Percentiles rank a stretch among this genome's conserved stretches.
Conservation (phyloP, 306 rosid species). For the Canavalia gladiata region DNA sequence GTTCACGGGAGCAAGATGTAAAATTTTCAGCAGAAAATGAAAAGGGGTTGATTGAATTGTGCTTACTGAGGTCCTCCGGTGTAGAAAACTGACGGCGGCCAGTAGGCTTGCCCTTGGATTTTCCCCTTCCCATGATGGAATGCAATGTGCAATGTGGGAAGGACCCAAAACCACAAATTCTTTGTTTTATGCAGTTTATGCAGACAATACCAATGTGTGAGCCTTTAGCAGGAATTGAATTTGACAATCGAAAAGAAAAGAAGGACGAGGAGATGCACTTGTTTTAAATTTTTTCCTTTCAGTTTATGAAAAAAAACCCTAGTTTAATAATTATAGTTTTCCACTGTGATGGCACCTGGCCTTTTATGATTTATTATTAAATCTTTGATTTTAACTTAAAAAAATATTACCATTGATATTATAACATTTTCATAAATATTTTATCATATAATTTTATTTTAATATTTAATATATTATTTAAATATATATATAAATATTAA, state of each 20-base stretch:
- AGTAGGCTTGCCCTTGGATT: constrained; percentile 91
- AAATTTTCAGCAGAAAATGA: neutral
- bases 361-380: neutral
- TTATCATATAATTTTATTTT: too few relatives aligned
- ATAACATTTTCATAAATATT: too few relatives aligned
- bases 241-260: neutral
- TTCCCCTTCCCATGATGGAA: constrained; percentile 87
- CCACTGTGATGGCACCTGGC: neutral
- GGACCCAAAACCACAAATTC: constrained; percentile 2
- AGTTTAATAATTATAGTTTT: neutral
- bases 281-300: neutral
- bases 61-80: constrained; percentile 81
- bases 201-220: neutral
- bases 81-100: constrained; percentile 94
- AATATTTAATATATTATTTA: too few relatives aligned
- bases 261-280: neutral
- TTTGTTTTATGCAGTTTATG: neutral
- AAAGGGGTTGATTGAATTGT: constrained; percentile 14
- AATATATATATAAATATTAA: too few relatives aligned
- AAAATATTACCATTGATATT: too few relatives aligned
- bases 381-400: too few relatives aligned
- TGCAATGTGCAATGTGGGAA: constrained; percentile 35
- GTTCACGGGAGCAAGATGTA: neutral
- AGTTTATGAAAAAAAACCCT: constrained; percentile 32
- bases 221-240: constrained; percentile 10